These are phyloP conservation scores for Euphorbia pulcherrima DNA, from an alignment of 345 rosid genomes.

Conservation along the genomic window DNA sequence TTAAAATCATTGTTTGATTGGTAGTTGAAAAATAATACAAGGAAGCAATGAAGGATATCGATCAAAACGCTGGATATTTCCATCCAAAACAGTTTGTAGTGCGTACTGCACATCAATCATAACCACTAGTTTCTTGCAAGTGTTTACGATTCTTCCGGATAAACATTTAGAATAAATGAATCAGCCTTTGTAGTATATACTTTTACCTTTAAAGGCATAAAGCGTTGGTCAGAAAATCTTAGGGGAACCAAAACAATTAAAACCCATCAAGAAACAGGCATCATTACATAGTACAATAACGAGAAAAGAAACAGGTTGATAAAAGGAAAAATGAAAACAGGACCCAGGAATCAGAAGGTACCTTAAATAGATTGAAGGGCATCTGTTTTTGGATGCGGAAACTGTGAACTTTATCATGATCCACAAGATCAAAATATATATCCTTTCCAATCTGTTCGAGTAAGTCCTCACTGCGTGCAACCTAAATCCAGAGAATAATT, in stretches of 20 bases:
- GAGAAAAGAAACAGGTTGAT: not conserved
- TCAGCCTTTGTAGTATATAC: not conserved
- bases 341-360: conserved; percentile 10
- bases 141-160: not conserved
- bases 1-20: too few relatives aligned
- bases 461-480: conserved; percentile 43
- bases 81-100: not conserved
- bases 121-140: not conserved
- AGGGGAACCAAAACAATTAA: not conserved
- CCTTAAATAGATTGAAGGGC: conserved; percentile 80
- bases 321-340: not conserved
- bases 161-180: not conserved
- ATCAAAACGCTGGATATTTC: not conserved
- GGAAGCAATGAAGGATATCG: too few relatives aligned
- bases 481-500: conserved; percentile 16
- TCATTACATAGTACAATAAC: not conserved
- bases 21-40: too few relatives aligned
- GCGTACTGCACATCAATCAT: not conserved
- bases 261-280: not conserved
- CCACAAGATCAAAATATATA: conserved; percentile 28
- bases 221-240: not conserved
- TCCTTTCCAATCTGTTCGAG: conserved; percentile 58
- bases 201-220: not conserved
- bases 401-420: conserved; percentile 86
- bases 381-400: conserved; percentile 86